phyloP scores from a whole-genome alignment of 2,329 filamentous ascomycete genomes.

The Teratosphaeriaceae sp. region DNA sequence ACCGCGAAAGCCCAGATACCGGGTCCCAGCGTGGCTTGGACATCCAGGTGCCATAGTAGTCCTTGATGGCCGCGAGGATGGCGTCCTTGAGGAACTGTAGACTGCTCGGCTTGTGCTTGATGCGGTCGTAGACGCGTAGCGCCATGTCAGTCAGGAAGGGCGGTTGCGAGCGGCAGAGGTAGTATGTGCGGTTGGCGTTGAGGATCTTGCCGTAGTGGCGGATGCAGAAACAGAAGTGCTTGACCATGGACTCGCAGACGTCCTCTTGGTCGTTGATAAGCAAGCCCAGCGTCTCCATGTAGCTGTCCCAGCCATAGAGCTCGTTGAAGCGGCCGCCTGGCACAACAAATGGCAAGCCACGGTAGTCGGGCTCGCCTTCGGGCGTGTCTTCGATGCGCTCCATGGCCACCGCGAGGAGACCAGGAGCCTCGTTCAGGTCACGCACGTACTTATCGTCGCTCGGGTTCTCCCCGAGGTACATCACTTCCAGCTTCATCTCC shows the following conservation, averaged over 20 bases:
- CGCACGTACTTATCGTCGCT: constrained; percentile 72
- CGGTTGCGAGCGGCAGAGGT: constrained; percentile 87
- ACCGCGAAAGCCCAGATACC: constrained; percentile 72
- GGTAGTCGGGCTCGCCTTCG: constrained; percentile 63
- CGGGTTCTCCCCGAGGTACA: constrained; percentile 59
- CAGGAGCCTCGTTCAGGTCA: constrained; percentile 79
- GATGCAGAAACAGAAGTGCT: constrained; percentile 97
- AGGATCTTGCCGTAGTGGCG: constrained; percentile 97
- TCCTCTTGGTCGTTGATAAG: constrained; percentile 79
- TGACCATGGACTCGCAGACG: constrained; percentile 88
- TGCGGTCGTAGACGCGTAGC: constrained; percentile 85
- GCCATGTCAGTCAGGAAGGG: constrained; percentile 98
- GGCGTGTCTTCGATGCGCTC: constrained; percentile 56
- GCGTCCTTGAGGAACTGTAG: constrained; percentile 73
- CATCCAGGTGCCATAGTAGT: constrained; percentile 89
- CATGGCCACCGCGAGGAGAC: constrained; percentile 84
- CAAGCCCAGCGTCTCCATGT: constrained; percentile 92
- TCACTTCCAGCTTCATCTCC: constrained; percentile 81
- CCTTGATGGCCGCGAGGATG: constrained; percentile 89
- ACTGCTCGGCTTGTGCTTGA: constrained; percentile 75
- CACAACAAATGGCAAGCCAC: constrained; percentile 90
- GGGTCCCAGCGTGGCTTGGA: constrained; percentile 64
- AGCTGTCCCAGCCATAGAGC: constrained; percentile 97
- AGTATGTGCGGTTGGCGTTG: constrained; percentile 95
- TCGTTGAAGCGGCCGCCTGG: constrained; percentile 97